These are phyloP conservation scores for Groenewaldozyma salmanticensis DNA, from an alignment of 805 yeast species.

Conservation along the genomic window DNA sequence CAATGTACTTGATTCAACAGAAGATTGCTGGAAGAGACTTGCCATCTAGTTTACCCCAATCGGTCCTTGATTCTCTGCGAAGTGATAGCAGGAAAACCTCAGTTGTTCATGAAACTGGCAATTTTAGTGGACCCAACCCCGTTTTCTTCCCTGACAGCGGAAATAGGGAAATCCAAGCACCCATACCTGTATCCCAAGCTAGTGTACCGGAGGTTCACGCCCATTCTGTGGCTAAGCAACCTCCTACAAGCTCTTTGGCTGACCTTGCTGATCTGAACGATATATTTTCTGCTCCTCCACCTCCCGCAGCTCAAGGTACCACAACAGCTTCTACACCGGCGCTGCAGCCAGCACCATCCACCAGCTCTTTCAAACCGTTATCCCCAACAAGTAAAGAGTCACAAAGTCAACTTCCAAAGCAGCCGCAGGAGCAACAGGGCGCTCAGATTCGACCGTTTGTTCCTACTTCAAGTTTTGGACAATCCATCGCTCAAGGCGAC, in stretches of 20 bases:
- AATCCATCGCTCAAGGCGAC: conserved; percentile 40
- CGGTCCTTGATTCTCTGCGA: conserved; percentile 32
- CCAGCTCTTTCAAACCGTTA: conserved; percentile 7
- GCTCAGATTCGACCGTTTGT: conserved; percentile 38
- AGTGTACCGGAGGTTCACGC: conserved; percentile 3
- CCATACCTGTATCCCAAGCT: neutral
- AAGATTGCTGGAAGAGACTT: conserved; percentile 66
- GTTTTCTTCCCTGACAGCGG: conserved; percentile 1
- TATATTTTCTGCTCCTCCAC: conserved; percentile 37
- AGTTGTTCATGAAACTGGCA: neutral
- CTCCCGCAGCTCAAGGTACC: conserved; percentile 16
- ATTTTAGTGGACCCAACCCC: conserved; percentile 7
- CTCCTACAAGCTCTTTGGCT: conserved; percentile 19
- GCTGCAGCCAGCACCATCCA: conserved; percentile 19
- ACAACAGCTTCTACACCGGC: conserved; percentile 30
- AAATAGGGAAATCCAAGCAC: neutral
- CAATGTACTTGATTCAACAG: conserved; percentile 86
- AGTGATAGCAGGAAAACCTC: conserved; percentile 7
- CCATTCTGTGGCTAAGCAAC: conserved; percentile 5
- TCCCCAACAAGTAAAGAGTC: conserved; percentile 15
- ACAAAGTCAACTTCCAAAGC: conserved; percentile 17
- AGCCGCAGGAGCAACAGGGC: conserved; percentile 7
- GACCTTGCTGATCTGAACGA: conserved; percentile 40
- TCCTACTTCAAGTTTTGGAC: conserved; percentile 85
- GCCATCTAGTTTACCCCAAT: conserved; percentile 69